phyloP scores from a whole-genome alignment of 495 filamentous ascomycete species.

The Neurospora africana region DNA sequence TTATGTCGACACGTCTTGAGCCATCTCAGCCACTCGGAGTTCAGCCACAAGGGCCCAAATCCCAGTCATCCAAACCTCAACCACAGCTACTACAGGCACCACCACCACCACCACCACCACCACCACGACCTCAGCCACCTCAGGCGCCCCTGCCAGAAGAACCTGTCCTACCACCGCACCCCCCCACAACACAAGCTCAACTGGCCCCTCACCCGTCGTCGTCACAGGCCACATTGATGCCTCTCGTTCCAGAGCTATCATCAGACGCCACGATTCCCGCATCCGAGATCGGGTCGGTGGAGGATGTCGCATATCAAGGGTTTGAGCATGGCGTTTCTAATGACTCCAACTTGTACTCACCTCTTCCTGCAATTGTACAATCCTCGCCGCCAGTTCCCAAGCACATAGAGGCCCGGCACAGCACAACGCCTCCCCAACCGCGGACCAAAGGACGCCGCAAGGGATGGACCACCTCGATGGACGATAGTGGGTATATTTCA shows the following conservation, averaged over 20 bases:
- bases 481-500: slow-evolving; percentile 95
- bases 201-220: slow-evolving; percentile 25
- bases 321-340: slow-evolving; percentile 42
- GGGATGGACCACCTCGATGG: slow-evolving; percentile 63
- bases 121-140: background rate
- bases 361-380: slow-evolving; percentile 44
- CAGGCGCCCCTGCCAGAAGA: slow-evolving; percentile 13
- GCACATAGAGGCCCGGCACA: slow-evolving; percentile 44
- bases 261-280: slow-evolving; percentile 93
- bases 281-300: slow-evolving; percentile 59
- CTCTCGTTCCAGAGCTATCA: slow-evolving; percentile 50
- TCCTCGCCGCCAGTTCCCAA: slow-evolving; percentile 83
- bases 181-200: slow-evolving; percentile 15
- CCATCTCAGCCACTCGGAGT: slow-evolving; percentile 16
- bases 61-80: slow-evolving; percentile 6
- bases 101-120: background rate
- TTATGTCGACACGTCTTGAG: slow-evolving; percentile 37
- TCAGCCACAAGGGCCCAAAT: background rate
- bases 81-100: background rate
- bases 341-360: slow-evolving; percentile 47
- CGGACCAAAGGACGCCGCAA: slow-evolving; percentile 53
- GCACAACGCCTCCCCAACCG: slow-evolving; percentile 64
- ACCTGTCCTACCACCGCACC: slow-evolving; percentile 19
- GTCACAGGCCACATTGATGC: slow-evolving; percentile 16
- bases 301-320: slow-evolving; percentile 47